Base-by-base conservation (phyloP, 768 basidiomycete genomes). In the Kwoniella europaea region DNA sequence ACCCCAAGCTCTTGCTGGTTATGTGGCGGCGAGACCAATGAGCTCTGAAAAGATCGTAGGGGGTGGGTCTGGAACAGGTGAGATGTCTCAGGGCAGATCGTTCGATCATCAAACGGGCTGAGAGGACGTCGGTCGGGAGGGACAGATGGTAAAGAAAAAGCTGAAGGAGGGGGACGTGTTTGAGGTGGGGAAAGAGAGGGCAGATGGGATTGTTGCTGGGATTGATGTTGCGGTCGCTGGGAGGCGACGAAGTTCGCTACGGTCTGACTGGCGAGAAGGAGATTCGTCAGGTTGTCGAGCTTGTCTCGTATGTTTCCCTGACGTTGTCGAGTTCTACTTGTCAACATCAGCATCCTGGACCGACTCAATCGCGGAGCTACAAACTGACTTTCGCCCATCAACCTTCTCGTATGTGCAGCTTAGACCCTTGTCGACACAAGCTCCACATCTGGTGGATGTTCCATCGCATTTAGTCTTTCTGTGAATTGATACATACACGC, bases 311-410 rank as follows among this genome's bases (percentile, higher is more conserved):
- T 42, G n/a, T 27, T 63, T 29, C 61, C 61, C 10, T 27, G n/a
- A 15, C 27, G n/a, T 10, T 42, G 35, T 22, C 61, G 61, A 43
- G 20, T 50, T 20, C 61, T 63, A 20, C 12, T 50, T 18, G 46
- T 15, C 6, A 18, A 15, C 46, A 18, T 50, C 18, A 50, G 46
- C 46, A 50, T 50, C 46, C 46, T 50, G 46, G 12, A 50, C 46
- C 12, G 18, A 50, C 46, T 57, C 29, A 29, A 3, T 20, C 12
- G 46, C 35, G 61, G 44, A 12, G 13, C 13, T 35, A 20, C 7
- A 15, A 42, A 63, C 61, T 63, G 61, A 63, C 61, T 63, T 63
- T 46, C 61, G 50, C 43, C 61, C 61, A 27, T 63, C 61, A 9
- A 13, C 43, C 42, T 63, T 63, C n/a, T 44, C 61, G 43, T 29